phyloP scores from a whole-genome alignment of 345 rosid genomes.

The Pugionium dolabratum region DNA sequence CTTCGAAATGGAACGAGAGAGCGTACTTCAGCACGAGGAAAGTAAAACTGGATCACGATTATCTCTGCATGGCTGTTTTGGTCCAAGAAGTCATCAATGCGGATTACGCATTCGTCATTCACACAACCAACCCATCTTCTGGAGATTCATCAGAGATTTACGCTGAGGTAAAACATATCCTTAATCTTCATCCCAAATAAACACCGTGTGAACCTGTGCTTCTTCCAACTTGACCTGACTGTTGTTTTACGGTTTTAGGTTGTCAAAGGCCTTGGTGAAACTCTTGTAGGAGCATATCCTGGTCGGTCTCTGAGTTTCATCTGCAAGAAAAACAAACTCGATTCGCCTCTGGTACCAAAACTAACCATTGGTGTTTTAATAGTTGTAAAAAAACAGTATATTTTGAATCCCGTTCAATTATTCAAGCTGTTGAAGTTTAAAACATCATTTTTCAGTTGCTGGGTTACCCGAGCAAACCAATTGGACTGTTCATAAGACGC shows the following conservation, averaged over 20 bases:
- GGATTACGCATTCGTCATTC: conserved; percentile 96
- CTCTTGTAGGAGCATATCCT: conserved; percentile 98
- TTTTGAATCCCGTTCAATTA: background rate
- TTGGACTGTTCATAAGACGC: conserved; percentile 87
- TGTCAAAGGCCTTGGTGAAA: conserved; percentile 97
- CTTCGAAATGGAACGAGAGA: conserved; percentile 99
- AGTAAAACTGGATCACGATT: conserved; percentile 85
- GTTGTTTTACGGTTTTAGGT: conserved; percentile 50
- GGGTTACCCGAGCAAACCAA: conserved; percentile 97
- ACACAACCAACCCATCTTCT: conserved; percentile 95
- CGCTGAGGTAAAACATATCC: conserved; percentile 63
- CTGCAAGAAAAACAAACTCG: conserved; percentile 70
- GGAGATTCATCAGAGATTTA: conserved; percentile 91
- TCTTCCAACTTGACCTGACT: conserved; percentile 25
- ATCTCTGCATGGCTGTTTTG: conserved; percentile 97
- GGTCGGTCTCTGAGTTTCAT: conserved; percentile 96
- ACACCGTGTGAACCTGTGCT: background rate
- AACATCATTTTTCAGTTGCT: conserved; percentile 51
- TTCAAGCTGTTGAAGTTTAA: conserved; percentile 6
- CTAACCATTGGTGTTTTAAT: background rate
- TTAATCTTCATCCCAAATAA: conserved; percentile 3
- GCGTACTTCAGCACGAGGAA: conserved; percentile 94
- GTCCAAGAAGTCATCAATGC: conserved; percentile 96
- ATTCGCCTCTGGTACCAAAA: conserved; percentile 69
- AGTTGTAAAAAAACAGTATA: background rate